Conservation (phyloP, 148 eudicot species). For the Arbutus unedo region DNA sequence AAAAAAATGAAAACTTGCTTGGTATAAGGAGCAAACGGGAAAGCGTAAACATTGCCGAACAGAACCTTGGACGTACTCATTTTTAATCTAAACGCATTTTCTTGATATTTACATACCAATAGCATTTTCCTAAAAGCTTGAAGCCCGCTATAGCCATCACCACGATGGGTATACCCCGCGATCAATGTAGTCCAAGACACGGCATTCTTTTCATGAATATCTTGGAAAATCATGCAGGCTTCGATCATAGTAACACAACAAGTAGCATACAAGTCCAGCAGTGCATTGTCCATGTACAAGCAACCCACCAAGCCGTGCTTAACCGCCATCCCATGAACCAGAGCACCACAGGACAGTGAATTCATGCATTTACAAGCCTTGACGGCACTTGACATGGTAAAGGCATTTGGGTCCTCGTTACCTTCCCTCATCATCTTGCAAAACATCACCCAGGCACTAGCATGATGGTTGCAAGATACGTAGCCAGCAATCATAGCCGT, state of each 20-base stretch:
- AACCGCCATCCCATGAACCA: constrained; percentile 64
- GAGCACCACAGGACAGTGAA: constrained; percentile 40
- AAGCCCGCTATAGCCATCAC: constrained; percentile 70
- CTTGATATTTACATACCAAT: constrained; percentile 41
- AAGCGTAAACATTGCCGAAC: neutral
- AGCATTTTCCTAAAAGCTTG: constrained; percentile 59
- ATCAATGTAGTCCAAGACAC: constrained; percentile 90
- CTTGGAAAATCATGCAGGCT: constrained; percentile 51
- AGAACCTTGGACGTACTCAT: neutral
- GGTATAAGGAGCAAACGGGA: neutral
- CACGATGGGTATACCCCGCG: constrained; percentile 75
- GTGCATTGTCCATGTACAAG: constrained; percentile 59
- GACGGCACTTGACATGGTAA: constrained; percentile 67
- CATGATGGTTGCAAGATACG: constrained; percentile 44
- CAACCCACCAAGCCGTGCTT: constrained; percentile 57
- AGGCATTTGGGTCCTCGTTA: constrained; percentile 50
- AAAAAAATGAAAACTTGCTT: neutral
- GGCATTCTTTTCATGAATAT: constrained; percentile 42
- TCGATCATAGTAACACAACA: constrained; percentile 57
- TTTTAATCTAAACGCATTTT: neutral
- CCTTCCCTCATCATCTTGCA: constrained; percentile 57
- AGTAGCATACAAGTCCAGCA: constrained; percentile 80
- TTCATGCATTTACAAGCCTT: constrained; percentile 81
- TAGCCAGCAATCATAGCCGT: constrained; percentile 85
- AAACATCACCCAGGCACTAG: constrained; percentile 54